Percentiles rank a stretch among this genome's conserved stretches.
Evolutionary conservation across 2,329 filamentous ascomycete genomes (phyloP).

Genomic region (Pleurostoma richardsiae): DNA sequence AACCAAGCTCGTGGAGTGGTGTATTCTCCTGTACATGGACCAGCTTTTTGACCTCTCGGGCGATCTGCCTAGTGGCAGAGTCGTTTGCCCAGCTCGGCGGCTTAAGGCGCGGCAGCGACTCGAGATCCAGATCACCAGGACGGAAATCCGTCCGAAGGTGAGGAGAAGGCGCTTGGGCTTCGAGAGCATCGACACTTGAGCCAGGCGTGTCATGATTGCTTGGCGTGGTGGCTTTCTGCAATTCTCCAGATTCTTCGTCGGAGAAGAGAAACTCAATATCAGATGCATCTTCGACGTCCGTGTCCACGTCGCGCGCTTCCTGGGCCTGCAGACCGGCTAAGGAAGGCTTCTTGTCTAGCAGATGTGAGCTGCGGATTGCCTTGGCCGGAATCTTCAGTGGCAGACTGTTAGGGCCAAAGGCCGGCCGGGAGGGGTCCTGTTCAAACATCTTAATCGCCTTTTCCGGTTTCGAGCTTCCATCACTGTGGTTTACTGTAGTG

Average conservation of each 20-base stretch:
- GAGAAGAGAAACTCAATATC: constrained; percentile 31
- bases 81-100: constrained; percentile 61
- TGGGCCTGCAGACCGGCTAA: not conserved
- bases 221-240: not conserved
- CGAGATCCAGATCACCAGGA: constrained; percentile 60
- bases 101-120: constrained; percentile 58
- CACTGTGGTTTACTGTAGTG: constrained; percentile 2
- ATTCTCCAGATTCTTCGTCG: constrained; percentile 1
- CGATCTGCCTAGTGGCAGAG: constrained; percentile 56
- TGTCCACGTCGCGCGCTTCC: constrained; percentile 16
- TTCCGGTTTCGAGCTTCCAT: constrained; percentile 9
- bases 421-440: constrained; percentile 10
- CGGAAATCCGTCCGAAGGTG: constrained; percentile 43
- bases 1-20: constrained; percentile 65
- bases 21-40: constrained; percentile 58
- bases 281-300: constrained; percentile 37
- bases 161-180: constrained; percentile 6
- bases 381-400: constrained; percentile 22
- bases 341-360: not conserved
- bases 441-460: constrained; percentile 7
- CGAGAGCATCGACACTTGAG: constrained; percentile 6
- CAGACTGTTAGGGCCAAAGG: constrained; percentile 5
- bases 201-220: not conserved
- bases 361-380: constrained; percentile 19
- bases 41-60: constrained; percentile 59